Conservation (phyloP, 2,329 filamentous ascomycete species). For the Camptophora hylomeconis region DNA sequence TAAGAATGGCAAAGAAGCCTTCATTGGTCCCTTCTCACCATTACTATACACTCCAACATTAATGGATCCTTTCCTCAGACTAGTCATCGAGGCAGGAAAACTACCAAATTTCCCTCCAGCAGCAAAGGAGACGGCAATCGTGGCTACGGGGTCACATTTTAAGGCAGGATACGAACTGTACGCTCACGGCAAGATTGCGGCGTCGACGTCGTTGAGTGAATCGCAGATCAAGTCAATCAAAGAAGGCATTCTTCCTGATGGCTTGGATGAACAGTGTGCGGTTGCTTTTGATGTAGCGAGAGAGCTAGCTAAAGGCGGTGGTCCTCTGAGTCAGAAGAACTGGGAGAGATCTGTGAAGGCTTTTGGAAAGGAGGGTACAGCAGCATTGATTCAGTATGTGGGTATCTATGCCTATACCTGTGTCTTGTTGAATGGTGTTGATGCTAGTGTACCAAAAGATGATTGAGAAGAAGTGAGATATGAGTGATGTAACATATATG, state of each 20-base stretch:
- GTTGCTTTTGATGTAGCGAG: conserved; percentile 2
- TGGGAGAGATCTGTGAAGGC: not conserved
- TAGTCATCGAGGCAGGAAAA: conserved; percentile 1
- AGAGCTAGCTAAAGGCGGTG: not conserved
- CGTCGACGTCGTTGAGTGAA: not conserved
- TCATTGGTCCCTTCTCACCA: conserved; percentile 1
- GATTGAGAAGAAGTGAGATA: no score
- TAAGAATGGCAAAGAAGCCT: conserved; percentile 1
- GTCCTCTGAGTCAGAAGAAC: conserved; percentile 1
- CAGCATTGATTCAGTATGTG: conserved; percentile 1
- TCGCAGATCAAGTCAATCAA: conserved; percentile 1
- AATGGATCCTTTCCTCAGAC: not conserved
- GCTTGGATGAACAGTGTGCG: not conserved
- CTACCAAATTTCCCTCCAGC: not conserved
- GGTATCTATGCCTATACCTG: conserved; percentile 1
- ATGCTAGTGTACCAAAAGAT: not conserved
- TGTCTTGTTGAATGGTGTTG: conserved; percentile 2
- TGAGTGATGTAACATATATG: no score
- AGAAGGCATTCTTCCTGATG: not conserved
- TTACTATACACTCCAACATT: conserved; percentile 1
- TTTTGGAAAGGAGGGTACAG: conserved; percentile 1
- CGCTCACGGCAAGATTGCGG: conserved; percentile 2
- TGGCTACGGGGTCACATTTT: not conserved
- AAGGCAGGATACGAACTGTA: conserved; percentile 2
- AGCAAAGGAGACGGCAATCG: conserved; percentile 1